Conservation (phyloP, 441 rosid species). For the Gossypium schwendimanii region DNA sequence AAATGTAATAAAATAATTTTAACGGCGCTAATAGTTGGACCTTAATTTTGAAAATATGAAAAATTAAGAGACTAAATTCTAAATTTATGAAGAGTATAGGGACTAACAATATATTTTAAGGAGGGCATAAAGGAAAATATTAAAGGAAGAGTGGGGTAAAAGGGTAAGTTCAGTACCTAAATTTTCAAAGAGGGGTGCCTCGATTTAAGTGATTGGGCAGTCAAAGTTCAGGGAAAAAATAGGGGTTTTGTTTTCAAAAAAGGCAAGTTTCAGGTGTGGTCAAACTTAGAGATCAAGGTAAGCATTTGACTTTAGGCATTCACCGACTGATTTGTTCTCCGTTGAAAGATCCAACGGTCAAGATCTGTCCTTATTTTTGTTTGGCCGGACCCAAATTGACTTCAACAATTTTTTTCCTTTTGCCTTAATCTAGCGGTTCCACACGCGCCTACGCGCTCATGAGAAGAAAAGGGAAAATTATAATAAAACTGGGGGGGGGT, state of each 20-base stretch:
- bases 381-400: not conserved
- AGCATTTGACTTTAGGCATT: conserved; percentile 15
- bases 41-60: too few relatives aligned
- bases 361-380: not conserved
- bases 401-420: too few relatives aligned
- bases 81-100: too few relatives aligned
- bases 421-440: too few relatives aligned
- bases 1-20: too few relatives aligned
- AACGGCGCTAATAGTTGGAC: too few relatives aligned
- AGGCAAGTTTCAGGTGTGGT: conserved; percentile 25
- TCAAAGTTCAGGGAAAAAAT: conserved; percentile 43
- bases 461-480: too few relatives aligned
- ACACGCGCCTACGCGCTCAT: too few relatives aligned
- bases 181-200: conserved; percentile 47
- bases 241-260: not conserved
- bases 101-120: too few relatives aligned
- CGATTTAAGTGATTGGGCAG: conserved; percentile 44
- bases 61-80: too few relatives aligned
- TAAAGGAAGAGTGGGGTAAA: not conserved
- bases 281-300: conserved; percentile 27
- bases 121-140: not conserved
- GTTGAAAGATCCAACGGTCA: conserved; percentile 21
- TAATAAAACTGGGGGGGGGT: too few relatives aligned
- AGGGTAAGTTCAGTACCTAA: conserved; percentile 20
- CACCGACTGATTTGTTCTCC: conserved; percentile 14